A percentile compares a stretch with the other conserved stretches of the same genome.
These are phyloP conservation scores for Coniochaeta pulveracea DNA, from an alignment of 2,329 filamentous ascomycete species.

Conservation along the genomic window DNA sequence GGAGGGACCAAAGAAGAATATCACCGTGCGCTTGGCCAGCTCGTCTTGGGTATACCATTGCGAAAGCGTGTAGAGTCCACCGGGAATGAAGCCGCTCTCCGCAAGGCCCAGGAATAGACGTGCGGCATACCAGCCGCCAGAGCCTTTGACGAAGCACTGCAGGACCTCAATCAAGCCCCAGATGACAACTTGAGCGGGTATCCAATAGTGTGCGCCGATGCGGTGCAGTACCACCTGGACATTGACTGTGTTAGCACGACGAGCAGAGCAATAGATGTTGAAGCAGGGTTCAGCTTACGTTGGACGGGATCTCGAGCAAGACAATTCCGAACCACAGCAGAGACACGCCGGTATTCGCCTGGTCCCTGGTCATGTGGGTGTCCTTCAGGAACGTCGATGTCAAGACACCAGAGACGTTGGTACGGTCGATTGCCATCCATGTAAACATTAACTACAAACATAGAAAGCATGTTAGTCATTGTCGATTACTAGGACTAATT, in stretches of 20 bases:
- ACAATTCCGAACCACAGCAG: conserved; percentile 9
- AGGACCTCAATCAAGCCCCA: conserved; percentile 11
- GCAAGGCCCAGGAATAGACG: conserved; percentile 10
- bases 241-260: neutral
- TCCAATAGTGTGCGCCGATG: conserved; percentile 12
- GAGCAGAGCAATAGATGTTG: neutral
- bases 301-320: conserved; percentile 12
- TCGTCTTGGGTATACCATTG: conserved; percentile 10
- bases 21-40: conserved; percentile 10
- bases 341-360: conserved; percentile 12
- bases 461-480: conserved; percentile 2
- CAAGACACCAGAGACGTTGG: conserved; percentile 13
- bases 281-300: conserved; percentile 6
- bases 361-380: conserved; percentile 10
- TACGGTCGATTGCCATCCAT: conserved; percentile 14
- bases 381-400: conserved; percentile 10
- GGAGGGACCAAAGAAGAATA: conserved; percentile 6
- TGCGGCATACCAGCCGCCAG: conserved; percentile 10
- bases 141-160: conserved; percentile 9
- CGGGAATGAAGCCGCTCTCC: conserved; percentile 12
- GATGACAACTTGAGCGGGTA: conserved; percentile 10
- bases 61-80: conserved; percentile 11
- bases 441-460: conserved; percentile 11
- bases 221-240: conserved; percentile 9
- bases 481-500: neutral